phyloP scores from a whole-genome alignment of 1,284 basidiomycete species.

The Pyrrhoderma lamaoense region DNA sequence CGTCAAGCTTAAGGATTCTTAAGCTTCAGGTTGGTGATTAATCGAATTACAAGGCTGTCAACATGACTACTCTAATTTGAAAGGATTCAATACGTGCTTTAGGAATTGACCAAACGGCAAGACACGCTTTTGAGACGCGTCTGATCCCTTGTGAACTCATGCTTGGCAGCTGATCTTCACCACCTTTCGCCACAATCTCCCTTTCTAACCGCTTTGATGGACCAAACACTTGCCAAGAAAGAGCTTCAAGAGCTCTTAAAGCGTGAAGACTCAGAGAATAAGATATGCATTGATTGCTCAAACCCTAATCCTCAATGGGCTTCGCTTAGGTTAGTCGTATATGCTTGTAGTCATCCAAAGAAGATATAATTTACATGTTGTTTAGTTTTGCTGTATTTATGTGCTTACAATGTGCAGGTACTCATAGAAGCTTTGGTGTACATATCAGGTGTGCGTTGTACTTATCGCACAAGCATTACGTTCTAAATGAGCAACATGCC shows the following conservation, averaged over 20 bases:
- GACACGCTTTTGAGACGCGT: too few relatives aligned
- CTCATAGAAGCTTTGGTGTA: slow-evolving; percentile 84
- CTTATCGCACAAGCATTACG: not conserved
- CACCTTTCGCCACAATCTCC: not conserved
- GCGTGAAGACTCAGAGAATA: slow-evolving; percentile 67
- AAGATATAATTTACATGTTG: not conserved
- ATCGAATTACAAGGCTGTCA: not conserved
- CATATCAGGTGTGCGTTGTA: slow-evolving; percentile 59
- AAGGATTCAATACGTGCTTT: too few relatives aligned
- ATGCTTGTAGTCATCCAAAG: slow-evolving; percentile 14
- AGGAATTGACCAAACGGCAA: too few relatives aligned
- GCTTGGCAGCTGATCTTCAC: not conserved
- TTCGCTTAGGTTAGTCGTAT: slow-evolving; percentile 50
- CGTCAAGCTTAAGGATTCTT: too few relatives aligned
- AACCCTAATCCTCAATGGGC: slow-evolving; percentile 92
- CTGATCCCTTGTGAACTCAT: too few relatives aligned
- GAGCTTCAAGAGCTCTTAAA: slow-evolving; percentile 69
- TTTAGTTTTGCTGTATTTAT: slow-evolving; percentile 77
- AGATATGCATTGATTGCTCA: slow-evolving; percentile 71
- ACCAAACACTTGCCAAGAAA: slow-evolving; percentile 63
- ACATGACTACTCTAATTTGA: not conserved
- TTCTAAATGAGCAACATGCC: slow-evolving; percentile 2
- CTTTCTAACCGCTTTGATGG: slow-evolving; percentile 33
- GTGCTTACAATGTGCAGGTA: slow-evolving; percentile 87
- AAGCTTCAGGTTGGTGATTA: not conserved